phyloP scores from a whole-genome alignment of 1,284 basidiomycete genomes.

The Ceratobasidium sp. region DNA sequence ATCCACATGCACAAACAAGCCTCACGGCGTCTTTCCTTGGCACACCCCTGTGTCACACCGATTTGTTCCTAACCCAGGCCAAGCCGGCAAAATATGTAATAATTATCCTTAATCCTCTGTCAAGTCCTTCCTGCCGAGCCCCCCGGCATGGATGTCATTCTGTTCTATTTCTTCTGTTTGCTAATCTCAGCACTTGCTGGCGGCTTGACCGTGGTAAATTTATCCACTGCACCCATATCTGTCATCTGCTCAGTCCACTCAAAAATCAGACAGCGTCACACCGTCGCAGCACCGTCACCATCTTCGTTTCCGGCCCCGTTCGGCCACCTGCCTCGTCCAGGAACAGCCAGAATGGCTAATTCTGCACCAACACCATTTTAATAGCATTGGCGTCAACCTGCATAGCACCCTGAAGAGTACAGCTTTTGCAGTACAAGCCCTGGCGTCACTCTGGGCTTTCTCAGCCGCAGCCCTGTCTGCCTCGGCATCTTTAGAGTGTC shows the following conservation, averaged over 20 bases:
- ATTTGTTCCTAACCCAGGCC: conserved; percentile 7
- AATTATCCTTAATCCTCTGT: background rate
- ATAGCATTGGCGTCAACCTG: too few relatives aligned
- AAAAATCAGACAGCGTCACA: background rate
- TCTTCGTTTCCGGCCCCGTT: background rate
- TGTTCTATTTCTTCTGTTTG: background rate
- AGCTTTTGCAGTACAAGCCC: background rate
- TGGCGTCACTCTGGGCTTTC: background rate
- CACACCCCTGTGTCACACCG: background rate
- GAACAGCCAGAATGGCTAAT: background rate
- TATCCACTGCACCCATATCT: background rate
- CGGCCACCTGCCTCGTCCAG: too few relatives aligned
- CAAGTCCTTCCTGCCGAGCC: too few relatives aligned
- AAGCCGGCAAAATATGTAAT: conserved; percentile 8
- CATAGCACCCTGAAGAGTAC: too few relatives aligned
- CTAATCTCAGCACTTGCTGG: background rate
- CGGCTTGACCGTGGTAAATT: background rate
- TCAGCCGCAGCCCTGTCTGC: conserved; percentile 6
- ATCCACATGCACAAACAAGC: conserved; percentile 31
- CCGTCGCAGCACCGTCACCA: background rate
- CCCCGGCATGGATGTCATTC: too few relatives aligned
- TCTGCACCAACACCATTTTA: background rate
- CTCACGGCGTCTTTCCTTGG: conserved; percentile 10
- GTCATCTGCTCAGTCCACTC: too few relatives aligned
- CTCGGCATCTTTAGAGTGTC: conserved; percentile 11